Evolutionary conservation across 2,329 filamentous ascomycete species (phyloP).

Genomic region (Aureobasidium sp.): DNA sequence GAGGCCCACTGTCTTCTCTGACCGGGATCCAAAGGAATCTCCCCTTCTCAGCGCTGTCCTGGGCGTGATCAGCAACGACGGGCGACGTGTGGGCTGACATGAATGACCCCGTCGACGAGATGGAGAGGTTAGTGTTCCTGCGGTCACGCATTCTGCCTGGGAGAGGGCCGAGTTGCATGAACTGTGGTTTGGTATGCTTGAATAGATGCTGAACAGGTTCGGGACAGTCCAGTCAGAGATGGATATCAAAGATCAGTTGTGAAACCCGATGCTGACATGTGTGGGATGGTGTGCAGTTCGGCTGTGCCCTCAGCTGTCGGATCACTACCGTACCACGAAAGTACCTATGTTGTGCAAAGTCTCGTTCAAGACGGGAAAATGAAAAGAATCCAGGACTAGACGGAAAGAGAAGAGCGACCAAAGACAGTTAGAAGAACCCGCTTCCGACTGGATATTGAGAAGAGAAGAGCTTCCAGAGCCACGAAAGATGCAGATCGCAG

Average conservation of each 20-base stretch:
- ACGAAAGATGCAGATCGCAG: neutral
- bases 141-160: constrained; percentile 18
- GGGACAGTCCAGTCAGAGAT: neutral
- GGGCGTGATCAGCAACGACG: constrained; percentile 42
- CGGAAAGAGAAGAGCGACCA: neutral
- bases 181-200: neutral
- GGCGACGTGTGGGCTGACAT: constrained; percentile 44
- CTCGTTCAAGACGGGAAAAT: neutral
- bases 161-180: constrained; percentile 3
- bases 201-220: neutral
- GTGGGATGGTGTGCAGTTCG: neutral
- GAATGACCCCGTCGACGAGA: constrained; percentile 56
- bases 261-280: constrained; percentile 6
- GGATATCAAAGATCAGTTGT: neutral
- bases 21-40: constrained; percentile 34
- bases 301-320: neutral
- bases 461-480: constrained; percentile 9
- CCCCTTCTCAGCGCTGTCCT: constrained; percentile 52
- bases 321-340: neutral
- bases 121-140: constrained; percentile 38
- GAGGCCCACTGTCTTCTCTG: constrained; percentile 11
- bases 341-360: neutral
- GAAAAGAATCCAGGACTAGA: neutral
- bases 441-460: neutral
- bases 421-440: constrained; percentile 5